These are phyloP conservation scores for Picea sitchensis DNA, from an alignment of 75 land plant genomes.

Conservation along the genomic window DNA sequence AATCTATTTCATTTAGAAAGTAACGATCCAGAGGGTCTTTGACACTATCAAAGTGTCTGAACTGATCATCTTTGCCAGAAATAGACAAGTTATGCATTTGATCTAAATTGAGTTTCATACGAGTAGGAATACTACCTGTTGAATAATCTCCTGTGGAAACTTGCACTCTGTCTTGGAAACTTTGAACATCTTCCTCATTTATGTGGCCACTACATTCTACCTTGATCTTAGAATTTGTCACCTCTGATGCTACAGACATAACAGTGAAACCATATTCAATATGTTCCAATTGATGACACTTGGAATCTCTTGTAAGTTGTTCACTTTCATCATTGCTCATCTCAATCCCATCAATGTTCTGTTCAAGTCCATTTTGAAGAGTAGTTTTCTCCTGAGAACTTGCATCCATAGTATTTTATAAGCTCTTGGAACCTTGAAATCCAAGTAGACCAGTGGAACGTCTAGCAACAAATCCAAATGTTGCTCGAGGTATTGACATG, in stretches of 20 bases:
- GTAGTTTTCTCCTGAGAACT: slow-evolving; percentile 16
- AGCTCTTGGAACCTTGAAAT: slow-evolving; percentile 27
- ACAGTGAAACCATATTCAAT: not conserved
- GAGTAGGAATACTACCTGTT: not conserved
- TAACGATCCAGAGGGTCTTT: slow-evolving; percentile 68
- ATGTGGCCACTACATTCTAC: slow-evolving; percentile 7
- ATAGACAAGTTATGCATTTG: not conserved
- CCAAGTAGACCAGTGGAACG: slow-evolving; percentile 57
- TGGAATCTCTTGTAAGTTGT: not conserved
- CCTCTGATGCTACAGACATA: slow-evolving; percentile 1
- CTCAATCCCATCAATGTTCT: slow-evolving; percentile 3
- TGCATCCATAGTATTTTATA: slow-evolving; percentile 11
- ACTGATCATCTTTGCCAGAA: slow-evolving; percentile 16
- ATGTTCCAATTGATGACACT: not conserved
- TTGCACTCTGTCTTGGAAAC: not conserved
- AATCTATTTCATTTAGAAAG: slow-evolving; percentile 39
- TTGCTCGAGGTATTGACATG: slow-evolving; percentile 41
- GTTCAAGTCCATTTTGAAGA: slow-evolving; percentile 6
- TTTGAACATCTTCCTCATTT: not conserved
- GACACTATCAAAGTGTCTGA: slow-evolving; percentile 83
- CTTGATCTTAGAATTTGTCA: not conserved
- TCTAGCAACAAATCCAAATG: slow-evolving; percentile 64
- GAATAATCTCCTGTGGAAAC: not conserved
- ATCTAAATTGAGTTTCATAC: not conserved
- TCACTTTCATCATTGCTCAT: not conserved